Conservation (phyloP, 495 filamentous ascomycete species). For the Neurospora sp. region DNA sequence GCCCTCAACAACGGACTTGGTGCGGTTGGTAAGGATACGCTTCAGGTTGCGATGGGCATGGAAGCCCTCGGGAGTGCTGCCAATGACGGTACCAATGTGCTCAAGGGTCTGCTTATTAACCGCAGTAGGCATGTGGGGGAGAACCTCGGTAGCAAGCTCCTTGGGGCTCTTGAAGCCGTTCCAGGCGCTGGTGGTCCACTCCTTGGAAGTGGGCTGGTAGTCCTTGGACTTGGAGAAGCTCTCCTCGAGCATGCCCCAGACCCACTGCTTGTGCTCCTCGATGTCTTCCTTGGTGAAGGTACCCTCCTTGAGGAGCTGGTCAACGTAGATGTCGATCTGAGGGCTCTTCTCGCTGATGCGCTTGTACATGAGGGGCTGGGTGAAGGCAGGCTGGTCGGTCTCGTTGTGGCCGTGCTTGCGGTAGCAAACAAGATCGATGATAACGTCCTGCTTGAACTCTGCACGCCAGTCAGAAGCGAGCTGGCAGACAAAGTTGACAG, state of each 20-base stretch:
- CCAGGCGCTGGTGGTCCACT: constrained; percentile 98
- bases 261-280: constrained; percentile 98
- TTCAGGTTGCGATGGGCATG: constrained; percentile 87
- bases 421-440: constrained; percentile 98
- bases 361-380: constrained; percentile 99
- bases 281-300: constrained; percentile 97
- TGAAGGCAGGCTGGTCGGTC: constrained; percentile 98
- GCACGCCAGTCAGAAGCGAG: constrained; percentile 94
- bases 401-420: constrained; percentile 99
- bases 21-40: constrained; percentile 83
- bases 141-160: constrained; percentile 87
- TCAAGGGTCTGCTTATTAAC: constrained; percentile 59
- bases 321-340: constrained; percentile 78
- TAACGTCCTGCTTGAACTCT: constrained; percentile 93
- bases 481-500: constrained; percentile 96
- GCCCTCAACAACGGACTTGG: constrained; percentile 87
- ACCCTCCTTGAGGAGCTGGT: constrained; percentile 78
- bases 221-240: constrained; percentile 96
- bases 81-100: constrained; percentile 70
- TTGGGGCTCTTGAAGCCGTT: constrained; percentile 98
- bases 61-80: constrained; percentile 72
- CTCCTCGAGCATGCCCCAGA: constrained; percentile 97
- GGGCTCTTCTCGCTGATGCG: constrained; percentile 71
- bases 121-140: constrained; percentile 84
- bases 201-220: constrained; percentile 90